Evolutionary conservation across 2,329 filamentous ascomycete species (phyloP).

Genomic region (Cytospora chrysosperma): DNA sequence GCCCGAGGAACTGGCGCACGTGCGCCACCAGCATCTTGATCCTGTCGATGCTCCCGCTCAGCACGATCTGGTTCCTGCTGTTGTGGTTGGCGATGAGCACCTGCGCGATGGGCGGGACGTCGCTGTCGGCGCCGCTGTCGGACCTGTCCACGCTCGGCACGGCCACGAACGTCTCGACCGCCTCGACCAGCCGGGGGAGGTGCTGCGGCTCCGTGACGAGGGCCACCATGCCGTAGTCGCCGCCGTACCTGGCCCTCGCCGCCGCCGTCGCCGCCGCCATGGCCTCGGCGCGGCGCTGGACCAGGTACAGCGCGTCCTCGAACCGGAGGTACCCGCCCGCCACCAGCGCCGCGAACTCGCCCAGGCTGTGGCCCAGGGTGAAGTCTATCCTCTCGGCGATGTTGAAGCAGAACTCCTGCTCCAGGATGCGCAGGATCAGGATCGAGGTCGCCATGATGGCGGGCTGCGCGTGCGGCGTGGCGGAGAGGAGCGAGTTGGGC

Average conservation of each 20-base stretch:
- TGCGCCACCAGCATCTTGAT: constrained; percentile 82
- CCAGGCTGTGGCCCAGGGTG: constrained; percentile 84
- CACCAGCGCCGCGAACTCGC: constrained; percentile 89
- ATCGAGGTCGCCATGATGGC: constrained; percentile 96
- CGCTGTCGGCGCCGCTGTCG: constrained; percentile 60
- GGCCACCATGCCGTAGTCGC: constrained; percentile 92
- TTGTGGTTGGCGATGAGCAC: constrained; percentile 93
- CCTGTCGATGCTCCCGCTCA: constrained; percentile 80
- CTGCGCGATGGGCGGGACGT: constrained; percentile 76
- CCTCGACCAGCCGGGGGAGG: constrained; percentile 65
- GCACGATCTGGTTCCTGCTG: constrained; percentile 91
- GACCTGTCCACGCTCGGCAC: constrained; percentile 59
- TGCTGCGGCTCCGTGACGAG: constrained; percentile 83
- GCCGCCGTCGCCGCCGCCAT: constrained; percentile 75
- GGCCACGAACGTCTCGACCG: constrained; percentile 77
- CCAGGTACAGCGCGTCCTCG: constrained; percentile 72
- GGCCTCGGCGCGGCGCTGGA: constrained; percentile 73
- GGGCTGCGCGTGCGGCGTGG: constrained; percentile 85
- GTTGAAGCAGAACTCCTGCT: constrained; percentile 79
- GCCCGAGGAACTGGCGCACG: constrained; percentile 83
- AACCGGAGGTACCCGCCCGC: constrained; percentile 79
- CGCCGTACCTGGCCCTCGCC: constrained; percentile 66
- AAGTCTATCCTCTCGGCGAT: constrained; percentile 72
- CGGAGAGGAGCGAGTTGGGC: constrained; percentile 72
- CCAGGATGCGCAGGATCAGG: constrained; percentile 82